Percentiles rank a stretch among this genome's conserved stretches.
These are phyloP conservation scores for Biscogniauxia sp. DNA, from an alignment of 2,329 filamentous ascomycete species.

Conservation along the genomic window DNA sequence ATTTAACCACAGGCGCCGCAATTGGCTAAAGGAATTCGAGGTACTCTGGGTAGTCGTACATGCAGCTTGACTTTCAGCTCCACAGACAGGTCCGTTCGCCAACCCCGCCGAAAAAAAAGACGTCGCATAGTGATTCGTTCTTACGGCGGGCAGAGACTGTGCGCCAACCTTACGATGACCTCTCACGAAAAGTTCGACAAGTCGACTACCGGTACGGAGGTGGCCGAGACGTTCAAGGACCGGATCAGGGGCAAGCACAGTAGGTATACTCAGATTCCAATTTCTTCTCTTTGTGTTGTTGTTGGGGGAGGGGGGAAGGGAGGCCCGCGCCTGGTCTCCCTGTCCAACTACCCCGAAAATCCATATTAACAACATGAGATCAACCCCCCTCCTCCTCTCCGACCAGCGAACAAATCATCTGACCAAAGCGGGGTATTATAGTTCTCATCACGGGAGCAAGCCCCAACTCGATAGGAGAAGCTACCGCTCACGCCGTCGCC, in stretches of 20 bases:
- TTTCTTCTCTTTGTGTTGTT: neutral
- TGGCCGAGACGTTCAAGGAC: slow-evolving; percentile 12
- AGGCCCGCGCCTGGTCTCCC: neutral
- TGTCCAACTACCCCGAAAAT: neutral
- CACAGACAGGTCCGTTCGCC: neutral
- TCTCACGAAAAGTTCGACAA: slow-evolving; percentile 5
- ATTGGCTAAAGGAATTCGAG: neutral
- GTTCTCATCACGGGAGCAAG: slow-evolving; percentile 42
- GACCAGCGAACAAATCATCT: slow-evolving; percentile 11
- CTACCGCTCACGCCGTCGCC: slow-evolving; percentile 35
- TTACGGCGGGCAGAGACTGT: neutral
- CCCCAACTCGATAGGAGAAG: slow-evolving; percentile 35
- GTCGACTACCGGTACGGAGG: slow-evolving; percentile 14
- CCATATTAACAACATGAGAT: neutral
- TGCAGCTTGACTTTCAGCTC: neutral
- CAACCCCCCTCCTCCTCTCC: neutral
- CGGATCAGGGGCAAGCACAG: slow-evolving; percentile 15
- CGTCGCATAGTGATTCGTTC: neutral
- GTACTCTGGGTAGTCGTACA: neutral
- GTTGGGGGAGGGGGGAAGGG: too few relatives aligned
- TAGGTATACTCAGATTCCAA: neutral
- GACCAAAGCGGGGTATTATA: slow-evolving; percentile 27
- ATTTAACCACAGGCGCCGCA: neutral
- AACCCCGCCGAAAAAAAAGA: neutral
- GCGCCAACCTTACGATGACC: slow-evolving; percentile 4